Conservation (phyloP, 2,329 filamentous ascomycete species). For the Orbilia brochopaga region DNA sequence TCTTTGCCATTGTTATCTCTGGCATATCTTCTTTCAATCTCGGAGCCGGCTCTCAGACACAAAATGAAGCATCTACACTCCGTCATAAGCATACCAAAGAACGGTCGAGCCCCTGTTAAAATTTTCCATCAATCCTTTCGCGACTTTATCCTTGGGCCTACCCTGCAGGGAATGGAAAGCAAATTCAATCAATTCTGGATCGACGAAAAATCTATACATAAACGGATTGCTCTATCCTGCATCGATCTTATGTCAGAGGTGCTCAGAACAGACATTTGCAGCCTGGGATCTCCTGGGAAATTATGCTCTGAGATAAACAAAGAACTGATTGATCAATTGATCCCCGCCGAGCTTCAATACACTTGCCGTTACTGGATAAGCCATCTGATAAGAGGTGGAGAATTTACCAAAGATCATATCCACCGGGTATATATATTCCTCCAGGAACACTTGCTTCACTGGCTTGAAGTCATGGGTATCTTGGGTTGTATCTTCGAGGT, state of each 20-base stretch:
- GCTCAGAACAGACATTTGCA: slow-evolving; percentile 55
- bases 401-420: slow-evolving; percentile 1
- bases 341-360: slow-evolving; percentile 57
- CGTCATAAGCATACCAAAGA: neutral
- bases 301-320: slow-evolving; percentile 48
- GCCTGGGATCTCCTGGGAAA: slow-evolving; percentile 37
- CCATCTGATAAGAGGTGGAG: neutral
- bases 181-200: slow-evolving; percentile 11
- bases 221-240: slow-evolving; percentile 55
- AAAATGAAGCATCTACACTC: neutral
- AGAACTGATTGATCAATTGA: slow-evolving; percentile 51
- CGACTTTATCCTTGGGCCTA: slow-evolving; percentile 5
- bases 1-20: neutral
- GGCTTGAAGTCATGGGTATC: slow-evolving; percentile 58
- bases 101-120: neutral
- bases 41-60: neutral
- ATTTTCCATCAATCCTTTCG: slow-evolving; percentile 18
- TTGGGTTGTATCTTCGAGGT: too few relatives aligned
- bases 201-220: slow-evolving; percentile 49
- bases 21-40: neutral
- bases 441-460: slow-evolving; percentile 56
- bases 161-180: too few relatives aligned
- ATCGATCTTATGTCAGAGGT: neutral
- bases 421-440: slow-evolving; percentile 57
- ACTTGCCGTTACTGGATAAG: slow-evolving; percentile 57